Evolutionary conservation across 176 grass and related monocot genomes (phyloP).

Genomic region (Cenchrus americanus): DNA sequence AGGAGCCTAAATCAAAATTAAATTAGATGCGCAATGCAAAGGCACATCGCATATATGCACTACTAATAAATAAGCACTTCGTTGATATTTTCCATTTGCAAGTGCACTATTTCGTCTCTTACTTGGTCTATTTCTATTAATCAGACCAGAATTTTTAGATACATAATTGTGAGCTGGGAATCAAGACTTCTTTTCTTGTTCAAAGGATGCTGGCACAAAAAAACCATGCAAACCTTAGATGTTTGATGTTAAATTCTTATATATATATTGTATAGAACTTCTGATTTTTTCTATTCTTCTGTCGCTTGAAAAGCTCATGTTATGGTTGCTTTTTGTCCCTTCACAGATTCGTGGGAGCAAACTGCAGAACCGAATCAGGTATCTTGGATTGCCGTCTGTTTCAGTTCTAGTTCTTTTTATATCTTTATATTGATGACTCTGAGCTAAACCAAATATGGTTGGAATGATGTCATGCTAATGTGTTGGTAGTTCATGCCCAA

Average conservation of each 20-base stretch:
- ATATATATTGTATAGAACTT: not conserved
- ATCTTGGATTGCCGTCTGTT: conserved; percentile 30
- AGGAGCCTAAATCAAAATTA: conserved; percentile 16
- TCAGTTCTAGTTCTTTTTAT: conserved; percentile 31
- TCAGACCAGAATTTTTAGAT: not conserved
- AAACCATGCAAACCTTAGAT: conserved; percentile 11
- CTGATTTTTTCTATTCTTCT: not conserved
- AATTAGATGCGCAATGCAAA: conserved; percentile 19
- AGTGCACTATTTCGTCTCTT: conserved; percentile 17
- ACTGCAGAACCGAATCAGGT: conserved; percentile 98
- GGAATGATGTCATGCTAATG: not conserved
- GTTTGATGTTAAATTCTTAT: conserved; percentile 6
- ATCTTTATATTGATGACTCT: not conserved
- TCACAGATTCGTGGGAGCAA: conserved; percentile 94
- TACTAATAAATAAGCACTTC: conserved; percentile 3
- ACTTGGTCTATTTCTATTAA: not conserved
- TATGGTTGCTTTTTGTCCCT: conserved; percentile 31
- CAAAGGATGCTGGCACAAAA: not conserved
- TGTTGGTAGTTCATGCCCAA: conserved; percentile 5
- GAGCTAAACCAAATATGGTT: conserved; percentile 1
- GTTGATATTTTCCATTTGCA: not conserved
- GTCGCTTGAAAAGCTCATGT: conserved; percentile 16
- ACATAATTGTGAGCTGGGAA: not conserved
- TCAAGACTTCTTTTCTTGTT: conserved; percentile 1
- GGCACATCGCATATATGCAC: conserved; percentile 13